Percentiles rank a stretch among this genome's conserved stretches.
Evolutionary conservation across 345 rosid species (phyloP).

Genomic region (Iberis pinnata): DNA sequence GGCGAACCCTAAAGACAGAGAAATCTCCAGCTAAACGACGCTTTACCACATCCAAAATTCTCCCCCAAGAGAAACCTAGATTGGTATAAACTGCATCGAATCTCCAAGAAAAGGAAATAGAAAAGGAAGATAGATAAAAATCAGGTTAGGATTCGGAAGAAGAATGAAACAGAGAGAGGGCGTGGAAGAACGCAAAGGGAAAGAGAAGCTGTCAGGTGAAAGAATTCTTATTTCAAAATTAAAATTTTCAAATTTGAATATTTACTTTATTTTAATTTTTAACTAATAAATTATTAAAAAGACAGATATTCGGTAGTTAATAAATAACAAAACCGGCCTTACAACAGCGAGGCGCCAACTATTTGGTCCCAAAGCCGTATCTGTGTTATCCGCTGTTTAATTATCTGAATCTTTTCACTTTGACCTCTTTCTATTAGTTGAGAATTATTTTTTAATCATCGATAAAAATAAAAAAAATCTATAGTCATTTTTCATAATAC

Average conservation of each 20-base stretch:
- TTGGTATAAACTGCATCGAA: background rate
- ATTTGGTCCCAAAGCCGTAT: background rate
- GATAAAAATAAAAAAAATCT: no score
- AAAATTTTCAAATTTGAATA: background rate
- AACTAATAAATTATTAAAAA: no score
- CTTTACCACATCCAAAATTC: slow-evolving; percentile 11
- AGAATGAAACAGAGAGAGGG: slow-evolving; percentile 18
- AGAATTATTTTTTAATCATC: no score
- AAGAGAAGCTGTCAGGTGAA: slow-evolving; percentile 18
- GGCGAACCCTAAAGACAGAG: slow-evolving; percentile 18
- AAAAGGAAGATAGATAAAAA: background rate
- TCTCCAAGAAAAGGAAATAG: slow-evolving; percentile 17
- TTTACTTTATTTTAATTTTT: background rate
- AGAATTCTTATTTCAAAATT: background rate
- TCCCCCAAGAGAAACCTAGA: background rate
- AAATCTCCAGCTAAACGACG: background rate
- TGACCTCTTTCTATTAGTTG: no score
- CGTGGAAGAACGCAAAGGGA: slow-evolving; percentile 6
- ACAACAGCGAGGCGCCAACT: background rate
- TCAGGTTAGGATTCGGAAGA: slow-evolving; percentile 8
- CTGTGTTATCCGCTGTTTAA: no score
- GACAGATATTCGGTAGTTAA: background rate
- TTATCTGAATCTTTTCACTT: no score
- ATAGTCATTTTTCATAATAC: no score
- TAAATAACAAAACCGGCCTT: background rate